Evolutionary conservation across 1,139 yeast genomes (phyloP), one percentile per base, ranked within the genome.

Genomic region (Nakaseomyces bracarensis): DNA sequence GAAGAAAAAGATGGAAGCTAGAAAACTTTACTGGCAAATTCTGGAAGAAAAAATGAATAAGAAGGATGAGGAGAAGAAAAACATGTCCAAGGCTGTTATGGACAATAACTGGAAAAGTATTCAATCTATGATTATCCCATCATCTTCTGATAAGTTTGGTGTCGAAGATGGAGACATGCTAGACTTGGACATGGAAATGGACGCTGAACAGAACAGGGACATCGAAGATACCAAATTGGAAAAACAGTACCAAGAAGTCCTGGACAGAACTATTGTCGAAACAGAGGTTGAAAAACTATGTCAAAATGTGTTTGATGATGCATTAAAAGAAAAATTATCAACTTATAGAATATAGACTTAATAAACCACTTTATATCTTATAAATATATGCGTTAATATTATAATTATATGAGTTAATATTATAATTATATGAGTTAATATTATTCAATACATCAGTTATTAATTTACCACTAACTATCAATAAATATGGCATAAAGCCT

Each of bases 101-200:
- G 67, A 70, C 46, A 57, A 69, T 34, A 67, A 67, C 49, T 75
- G 82, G 82, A 68, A 71, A 27, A 57, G 64, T 18, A 60, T 74
- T 19, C 71, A 72, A 46, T 60, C 68, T 1, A 60, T 70, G 9
- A 66, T 75, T 22, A 65, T 74, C 45, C 55, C 63, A 14, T 66
- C 71, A 27, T 69, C 67, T 15, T 65, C 70, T 14, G 60, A 67
- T 5, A 79, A 74, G 31, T 72, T 81, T 50, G 94, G 93, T 0
- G 52, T 82, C 4, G 69, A 72, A 43, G 70, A 67, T 13, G 74
- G 72, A 14, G 89, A 82, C 47, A 50, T 80, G 33, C 70, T 72
- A 28, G 87, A 80, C 46, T 64, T 78, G 48, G 77, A 77, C 49
- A 51, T 66, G 44, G 71, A 66, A 13, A 33, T 33, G 23, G 60